A percentile compares a stretch with the other conserved stretches of the same genome.
Evolutionary conservation across 306 rosid species (phyloP).

Genomic region (Prunus armeniaca): DNA sequence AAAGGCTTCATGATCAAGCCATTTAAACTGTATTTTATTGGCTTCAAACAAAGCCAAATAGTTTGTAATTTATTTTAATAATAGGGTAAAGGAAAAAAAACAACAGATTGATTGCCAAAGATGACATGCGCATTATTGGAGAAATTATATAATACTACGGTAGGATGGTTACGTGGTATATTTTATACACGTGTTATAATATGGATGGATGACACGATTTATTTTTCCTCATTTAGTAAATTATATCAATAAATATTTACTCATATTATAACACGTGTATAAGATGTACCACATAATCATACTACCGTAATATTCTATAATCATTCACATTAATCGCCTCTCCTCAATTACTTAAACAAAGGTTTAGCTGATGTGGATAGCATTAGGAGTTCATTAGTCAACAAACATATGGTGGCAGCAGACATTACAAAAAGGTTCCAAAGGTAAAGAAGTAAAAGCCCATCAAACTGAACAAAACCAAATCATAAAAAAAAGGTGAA

Average conservation of each 20-base stretch:
- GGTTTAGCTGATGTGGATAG: conserved; percentile 28
- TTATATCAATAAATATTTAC: too few relatives aligned
- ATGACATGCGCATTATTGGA: conserved; percentile 14
- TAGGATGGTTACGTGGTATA: too few relatives aligned
- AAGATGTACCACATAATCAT: too few relatives aligned
- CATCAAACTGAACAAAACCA: conserved; percentile 17
- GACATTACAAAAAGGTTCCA: conserved; percentile 9
- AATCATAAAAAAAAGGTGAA: neutral
- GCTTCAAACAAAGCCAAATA: neutral
- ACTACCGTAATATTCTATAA: too few relatives aligned
- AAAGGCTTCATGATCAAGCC: conserved; percentile 6
- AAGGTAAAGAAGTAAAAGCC: conserved; percentile 13
- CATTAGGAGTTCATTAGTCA: conserved; percentile 26
- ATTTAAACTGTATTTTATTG: neutral
- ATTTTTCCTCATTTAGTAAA: rapidly evolving
- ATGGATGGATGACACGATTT: too few relatives aligned
- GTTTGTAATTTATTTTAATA: neutral
- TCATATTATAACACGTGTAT: too few relatives aligned
- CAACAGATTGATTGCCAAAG: conserved; percentile 12
- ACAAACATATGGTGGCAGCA: conserved; percentile 20
- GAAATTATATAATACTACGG: too few relatives aligned
- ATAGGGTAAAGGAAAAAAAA: neutral
- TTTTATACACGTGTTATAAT: too few relatives aligned
- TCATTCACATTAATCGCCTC: conserved; percentile 9
- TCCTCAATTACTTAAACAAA: conserved; percentile 20